phyloP scores from a whole-genome alignment of 257 asterid genomes.

The Solanum sparsipilum region DNA sequence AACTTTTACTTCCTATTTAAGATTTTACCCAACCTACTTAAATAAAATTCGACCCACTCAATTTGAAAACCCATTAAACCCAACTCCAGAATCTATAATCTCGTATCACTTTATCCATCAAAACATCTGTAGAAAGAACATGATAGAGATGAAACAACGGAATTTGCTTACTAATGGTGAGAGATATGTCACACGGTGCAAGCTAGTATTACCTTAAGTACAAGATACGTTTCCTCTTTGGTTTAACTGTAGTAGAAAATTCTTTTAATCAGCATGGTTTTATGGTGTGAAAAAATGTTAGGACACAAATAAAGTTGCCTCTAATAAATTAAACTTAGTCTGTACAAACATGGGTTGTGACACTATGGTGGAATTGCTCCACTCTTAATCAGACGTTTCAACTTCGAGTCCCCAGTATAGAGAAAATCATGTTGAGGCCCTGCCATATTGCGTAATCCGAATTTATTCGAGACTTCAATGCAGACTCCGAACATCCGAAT shows the following conservation, averaged over 20 bases:
- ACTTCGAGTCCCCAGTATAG: accelerated
- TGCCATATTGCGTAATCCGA: no score
- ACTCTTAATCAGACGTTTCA: no score
- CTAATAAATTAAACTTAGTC: neutral
- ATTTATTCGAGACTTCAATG: no score
- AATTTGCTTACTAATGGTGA: neutral
- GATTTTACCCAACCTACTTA: neutral
- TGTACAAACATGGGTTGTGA: neutral
- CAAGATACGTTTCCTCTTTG: neutral
- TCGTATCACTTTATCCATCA: neutral
- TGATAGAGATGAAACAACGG: neutral
- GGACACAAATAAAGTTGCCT: neutral
- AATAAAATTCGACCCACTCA: neutral
- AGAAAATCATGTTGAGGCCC: neutral
- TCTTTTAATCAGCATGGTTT: neutral
- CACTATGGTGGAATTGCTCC: no score
- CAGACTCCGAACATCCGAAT: no score
- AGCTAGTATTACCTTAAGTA: neutral
- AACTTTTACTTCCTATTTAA: neutral
- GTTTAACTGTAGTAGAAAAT: neutral
- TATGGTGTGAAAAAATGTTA: neutral
- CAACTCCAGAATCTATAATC: neutral
- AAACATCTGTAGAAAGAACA: neutral
- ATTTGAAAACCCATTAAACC: neutral
- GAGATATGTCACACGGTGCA: neutral